Evolutionary conservation across 805 yeast species (phyloP), one percentile per base, ranked within the genome.

Genomic region (Kodamaea jinghongensis): DNA sequence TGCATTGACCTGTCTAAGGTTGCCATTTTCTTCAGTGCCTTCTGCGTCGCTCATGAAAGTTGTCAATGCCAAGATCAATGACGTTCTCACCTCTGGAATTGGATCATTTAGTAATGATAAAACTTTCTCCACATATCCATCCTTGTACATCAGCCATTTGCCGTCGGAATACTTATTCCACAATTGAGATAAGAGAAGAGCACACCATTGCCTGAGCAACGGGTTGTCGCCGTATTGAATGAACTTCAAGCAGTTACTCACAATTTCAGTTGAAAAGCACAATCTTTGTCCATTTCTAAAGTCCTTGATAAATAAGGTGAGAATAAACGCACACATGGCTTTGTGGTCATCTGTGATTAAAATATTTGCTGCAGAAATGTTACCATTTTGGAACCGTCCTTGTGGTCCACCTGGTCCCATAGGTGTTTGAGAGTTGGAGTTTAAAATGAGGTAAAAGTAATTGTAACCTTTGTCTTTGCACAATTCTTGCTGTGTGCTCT

Each of bases 261-360:
- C 71, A 12, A 93, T 70, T 38, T 86, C 95, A 4, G 82, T 70
- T 4, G 85, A 82, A 47, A 86, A 80, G 46, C 96, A 83, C 22
- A 85, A 70, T 42, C 85, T 75, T 55, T 89, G 96, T 0, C 96
- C 97, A 42, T 77, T 75, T 34, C 76, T 76, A 60, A 79, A 86
- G 35, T 86, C 95, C 45, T 86, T 76, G 30, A 89, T 84, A 63
- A 93, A 91, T 45, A 90, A 72, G 0, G 96, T 76, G 17, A 91
- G 65, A 12, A 93, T 88, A 55, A 93, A 87, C 0, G 96, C 95
- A 63, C 97, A 85, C 87, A 91, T 86, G 0, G 98, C 97, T 56
- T 88, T 83, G 55, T 91, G 96, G 51, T 88, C 95, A 50, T 83
- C 88, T 39, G 79, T 78, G 6, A 75, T 76, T 26, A 74, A 60